A percentile compares a stretch with the other conserved stretches of the same genome.
phyloP scores from a whole-genome alignment of 2,329 filamentous ascomycete genomes.

The Trichoderma afroharzianum region DNA sequence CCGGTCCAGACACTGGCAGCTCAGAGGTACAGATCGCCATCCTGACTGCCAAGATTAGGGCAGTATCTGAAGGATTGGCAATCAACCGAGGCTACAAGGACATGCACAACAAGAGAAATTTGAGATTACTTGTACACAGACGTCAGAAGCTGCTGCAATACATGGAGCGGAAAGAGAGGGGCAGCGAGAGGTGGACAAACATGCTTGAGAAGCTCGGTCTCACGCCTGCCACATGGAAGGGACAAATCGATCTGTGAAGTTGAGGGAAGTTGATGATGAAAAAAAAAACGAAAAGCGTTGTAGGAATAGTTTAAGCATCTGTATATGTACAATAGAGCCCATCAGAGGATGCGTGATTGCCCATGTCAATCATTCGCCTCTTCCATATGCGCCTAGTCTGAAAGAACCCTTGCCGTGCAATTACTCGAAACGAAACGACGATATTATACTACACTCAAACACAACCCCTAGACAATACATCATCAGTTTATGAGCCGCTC shows the following conservation, averaged over 20 bases:
- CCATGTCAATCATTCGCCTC: slow-evolving; percentile 21
- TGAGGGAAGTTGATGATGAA: background rate
- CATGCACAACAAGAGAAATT: slow-evolving; percentile 89
- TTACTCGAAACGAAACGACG: slow-evolving; percentile 31
- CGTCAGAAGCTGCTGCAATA: slow-evolving; percentile 87
- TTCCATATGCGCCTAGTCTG: slow-evolving; percentile 32
- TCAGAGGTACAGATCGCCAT: slow-evolving; percentile 98
- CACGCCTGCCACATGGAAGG: slow-evolving; percentile 84
- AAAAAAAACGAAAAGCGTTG: slow-evolving; percentile 25
- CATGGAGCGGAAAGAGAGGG: slow-evolving; percentile 82
- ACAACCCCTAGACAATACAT: slow-evolving; percentile 24
- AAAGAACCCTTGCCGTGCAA: slow-evolving; percentile 32
- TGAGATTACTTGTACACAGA: slow-evolving; percentile 80
- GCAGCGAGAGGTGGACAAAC: slow-evolving; percentile 84
- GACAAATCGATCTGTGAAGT: slow-evolving; percentile 61
- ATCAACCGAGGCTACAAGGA: slow-evolving; percentile 70
- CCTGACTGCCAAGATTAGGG: slow-evolving; percentile 87
- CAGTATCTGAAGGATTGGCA: slow-evolving; percentile 69
- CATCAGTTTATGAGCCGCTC: slow-evolving; percentile 29
- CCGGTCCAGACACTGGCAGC: slow-evolving; percentile 90
- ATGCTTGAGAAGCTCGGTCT: slow-evolving; percentile 80
- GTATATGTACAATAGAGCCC: slow-evolving; percentile 49
- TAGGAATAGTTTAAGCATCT: slow-evolving; percentile 38
- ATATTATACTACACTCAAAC: slow-evolving; percentile 43
- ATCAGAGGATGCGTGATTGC: slow-evolving; percentile 26